phyloP scores from a whole-genome alignment of 2,329 filamentous ascomycete species.

The Microascus cirrosus region DNA sequence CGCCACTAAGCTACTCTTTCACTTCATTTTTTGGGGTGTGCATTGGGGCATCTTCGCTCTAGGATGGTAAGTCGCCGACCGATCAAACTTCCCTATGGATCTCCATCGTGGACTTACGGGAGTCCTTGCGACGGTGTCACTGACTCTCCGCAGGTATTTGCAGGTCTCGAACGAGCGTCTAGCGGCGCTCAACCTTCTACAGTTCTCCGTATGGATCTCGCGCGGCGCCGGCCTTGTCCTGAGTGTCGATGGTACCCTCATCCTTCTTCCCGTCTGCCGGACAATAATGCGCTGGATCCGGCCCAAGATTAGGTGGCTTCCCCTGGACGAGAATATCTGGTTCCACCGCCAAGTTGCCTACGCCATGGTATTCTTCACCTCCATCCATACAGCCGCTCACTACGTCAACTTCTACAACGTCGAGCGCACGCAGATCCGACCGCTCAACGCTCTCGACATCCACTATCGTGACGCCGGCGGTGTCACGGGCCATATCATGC shows the following conservation, averaged over 20 bases:
- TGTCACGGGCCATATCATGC: conserved; percentile 93
- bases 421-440: conserved; percentile 73
- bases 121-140: background rate
- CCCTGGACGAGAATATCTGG: conserved; percentile 94
- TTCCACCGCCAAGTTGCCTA: conserved; percentile 95
- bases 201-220: conserved; percentile 91
- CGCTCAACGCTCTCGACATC: conserved; percentile 72
- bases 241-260: conserved; percentile 74
- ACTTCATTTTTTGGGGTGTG: conserved; percentile 68
- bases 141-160: conserved; percentile 56
- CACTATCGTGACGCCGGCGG: conserved; percentile 85
- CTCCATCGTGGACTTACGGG: background rate
- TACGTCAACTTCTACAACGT: conserved; percentile 99
- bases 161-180: conserved; percentile 60
- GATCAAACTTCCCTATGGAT: background rate
- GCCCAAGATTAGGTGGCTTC: conserved; percentile 78
- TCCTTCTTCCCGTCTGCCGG: conserved; percentile 88
- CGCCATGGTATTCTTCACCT: conserved; percentile 70
- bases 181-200: conserved; percentile 67
- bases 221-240: conserved; percentile 84
- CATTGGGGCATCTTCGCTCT: conserved; percentile 69
- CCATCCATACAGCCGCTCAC: conserved; percentile 67
- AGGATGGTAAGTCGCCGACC: conserved; percentile 58
- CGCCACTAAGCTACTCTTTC: conserved; percentile 63
- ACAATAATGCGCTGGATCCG: conserved; percentile 76